Evolutionary conservation across 129 eudicot species (phyloP), one percentile per base, ranked within the genome.

Genomic region (Mikania micrantha): DNA sequence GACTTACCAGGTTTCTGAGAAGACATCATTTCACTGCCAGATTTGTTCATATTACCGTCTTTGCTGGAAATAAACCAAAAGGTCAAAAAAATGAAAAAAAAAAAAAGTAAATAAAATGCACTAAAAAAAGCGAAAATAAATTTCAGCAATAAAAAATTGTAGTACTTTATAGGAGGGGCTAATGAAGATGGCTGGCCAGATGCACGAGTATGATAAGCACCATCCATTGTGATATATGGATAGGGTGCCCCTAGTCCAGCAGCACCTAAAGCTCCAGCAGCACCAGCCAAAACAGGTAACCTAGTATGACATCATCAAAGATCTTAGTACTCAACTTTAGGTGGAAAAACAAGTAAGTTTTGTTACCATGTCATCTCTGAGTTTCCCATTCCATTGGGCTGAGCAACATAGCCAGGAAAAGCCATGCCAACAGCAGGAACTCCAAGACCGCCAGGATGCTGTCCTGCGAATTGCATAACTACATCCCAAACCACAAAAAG

Each of bases 391-490:
- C 98, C 98, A 64, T 86, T 87, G 7, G 96, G 96, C 45, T 88
- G 88, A 71, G 68, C 86, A 81, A 94, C 99, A 83, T 94, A 94
- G 76, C 99, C 99, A 66, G 99, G 99, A 66, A 89, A 89, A 20
- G 99, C 99, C 99, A 94, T 90, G 75, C 99, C 99, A 73, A 94
- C 97, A 79, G 99, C 97, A 47, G 99, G 99, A 77, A 92, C 94
- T 69, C 97, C 96, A 31, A 93, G 89, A 42, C 99, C 99, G 62
- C 99, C 97, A 47, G 95, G 88, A 83, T 87, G 97, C 82, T 94
- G 93, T n/a, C 90, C 95, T 24, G 97, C 94, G 80, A 94, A 87
- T 80, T 87, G 99, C 99, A 90, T 89, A 27, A 93, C 99, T 94
- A 77, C 75, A 62, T 11, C 29, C 21, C 19, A 70, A 53, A 25